Evolutionary conservation across 2,329 filamentous ascomycete genomes (phyloP).

Genomic region (Phoma sp.): DNA sequence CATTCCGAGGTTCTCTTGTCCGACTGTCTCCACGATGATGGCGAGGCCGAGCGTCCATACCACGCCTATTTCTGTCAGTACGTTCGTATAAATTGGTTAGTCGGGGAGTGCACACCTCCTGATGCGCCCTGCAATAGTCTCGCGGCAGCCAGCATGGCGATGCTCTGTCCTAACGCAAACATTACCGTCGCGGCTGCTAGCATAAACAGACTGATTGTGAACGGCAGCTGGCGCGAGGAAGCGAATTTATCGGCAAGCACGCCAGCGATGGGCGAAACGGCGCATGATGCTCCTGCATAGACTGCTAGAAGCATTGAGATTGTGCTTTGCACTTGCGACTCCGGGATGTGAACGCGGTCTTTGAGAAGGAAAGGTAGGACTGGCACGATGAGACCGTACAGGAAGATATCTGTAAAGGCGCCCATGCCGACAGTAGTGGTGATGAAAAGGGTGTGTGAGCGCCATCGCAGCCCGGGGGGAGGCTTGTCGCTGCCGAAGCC

Average conservation of each 20-base stretch:
- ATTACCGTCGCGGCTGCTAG: slow-evolving; percentile 63
- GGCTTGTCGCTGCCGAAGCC: slow-evolving; percentile 3
- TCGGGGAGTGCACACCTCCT: slow-evolving; percentile 25
- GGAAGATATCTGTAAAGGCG: slow-evolving; percentile 66
- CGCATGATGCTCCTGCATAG: slow-evolving; percentile 62
- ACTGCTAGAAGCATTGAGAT: slow-evolving; percentile 62
- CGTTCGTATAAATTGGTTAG: too few species aligned
- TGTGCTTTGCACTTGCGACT: slow-evolving; percentile 59
- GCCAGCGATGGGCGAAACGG: slow-evolving; percentile 61
- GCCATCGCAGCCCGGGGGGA: slow-evolving; percentile 50
- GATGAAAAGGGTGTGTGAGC: slow-evolving; percentile 68
- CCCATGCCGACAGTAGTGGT: slow-evolving; percentile 63
- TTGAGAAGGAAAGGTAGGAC: slow-evolving; percentile 65
- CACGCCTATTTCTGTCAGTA: slow-evolving; percentile 50
- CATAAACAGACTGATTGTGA: slow-evolving; percentile 62
- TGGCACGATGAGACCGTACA: slow-evolving; percentile 67
- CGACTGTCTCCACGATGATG: slow-evolving; percentile 66
- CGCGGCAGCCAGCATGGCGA: slow-evolving; percentile 60
- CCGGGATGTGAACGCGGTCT: slow-evolving; percentile 58
- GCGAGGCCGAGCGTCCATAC: slow-evolving; percentile 68
- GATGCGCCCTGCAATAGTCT: slow-evolving; percentile 65
- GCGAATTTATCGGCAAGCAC: slow-evolving; percentile 61
- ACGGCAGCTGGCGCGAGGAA: slow-evolving; percentile 63
- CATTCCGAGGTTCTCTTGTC: slow-evolving; percentile 64
- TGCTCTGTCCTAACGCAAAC: slow-evolving; percentile 59